Evolutionary conservation across 148 eudicot genomes (phyloP).

Genomic region (Hydrangea macrophylla): DNA sequence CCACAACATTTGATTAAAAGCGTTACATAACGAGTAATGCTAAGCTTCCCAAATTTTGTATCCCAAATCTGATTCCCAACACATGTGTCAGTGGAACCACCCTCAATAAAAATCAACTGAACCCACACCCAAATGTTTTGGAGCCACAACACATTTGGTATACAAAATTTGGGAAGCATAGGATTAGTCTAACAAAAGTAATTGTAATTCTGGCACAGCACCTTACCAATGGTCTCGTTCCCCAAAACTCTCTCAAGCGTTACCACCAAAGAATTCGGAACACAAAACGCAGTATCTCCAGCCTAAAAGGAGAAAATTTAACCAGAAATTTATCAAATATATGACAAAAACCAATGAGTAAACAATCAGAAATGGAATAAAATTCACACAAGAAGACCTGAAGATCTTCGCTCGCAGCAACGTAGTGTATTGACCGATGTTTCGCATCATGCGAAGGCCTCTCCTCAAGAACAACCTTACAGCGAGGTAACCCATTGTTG

Average conservation of each 20-base stretch:
- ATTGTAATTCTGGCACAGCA: conserved; percentile 4
- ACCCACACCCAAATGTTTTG: too few species aligned
- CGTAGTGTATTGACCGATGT: conserved; percentile 68
- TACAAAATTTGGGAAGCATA: too few species aligned
- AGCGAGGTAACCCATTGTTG: conserved; percentile 65
- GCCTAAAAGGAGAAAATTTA: too few species aligned
- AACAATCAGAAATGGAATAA: background rate
- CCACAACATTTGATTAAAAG: too few species aligned
- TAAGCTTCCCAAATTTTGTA: too few species aligned
- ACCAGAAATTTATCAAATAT: background rate
- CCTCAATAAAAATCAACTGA: too few species aligned
- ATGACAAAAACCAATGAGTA: conserved; percentile 13
- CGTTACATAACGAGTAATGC: too few species aligned
- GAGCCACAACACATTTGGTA: too few species aligned
- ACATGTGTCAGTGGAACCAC: too few species aligned
- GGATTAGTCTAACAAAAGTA: too few species aligned
- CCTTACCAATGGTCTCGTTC: conserved; percentile 87
- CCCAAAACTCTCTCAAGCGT: conserved; percentile 96
- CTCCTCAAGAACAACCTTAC: conserved; percentile 70
- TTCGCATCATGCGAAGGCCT: conserved; percentile 45
- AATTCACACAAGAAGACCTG: conserved; percentile 35
- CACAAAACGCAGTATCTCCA: conserved; percentile 88
- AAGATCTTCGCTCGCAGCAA: conserved; percentile 84
- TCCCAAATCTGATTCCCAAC: too few species aligned
- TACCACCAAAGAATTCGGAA: conserved; percentile 81